These are phyloP conservation scores for Aspergillus indologenus DNA, from an alignment of 495 filamentous ascomycete species.

Conservation along the genomic window DNA sequence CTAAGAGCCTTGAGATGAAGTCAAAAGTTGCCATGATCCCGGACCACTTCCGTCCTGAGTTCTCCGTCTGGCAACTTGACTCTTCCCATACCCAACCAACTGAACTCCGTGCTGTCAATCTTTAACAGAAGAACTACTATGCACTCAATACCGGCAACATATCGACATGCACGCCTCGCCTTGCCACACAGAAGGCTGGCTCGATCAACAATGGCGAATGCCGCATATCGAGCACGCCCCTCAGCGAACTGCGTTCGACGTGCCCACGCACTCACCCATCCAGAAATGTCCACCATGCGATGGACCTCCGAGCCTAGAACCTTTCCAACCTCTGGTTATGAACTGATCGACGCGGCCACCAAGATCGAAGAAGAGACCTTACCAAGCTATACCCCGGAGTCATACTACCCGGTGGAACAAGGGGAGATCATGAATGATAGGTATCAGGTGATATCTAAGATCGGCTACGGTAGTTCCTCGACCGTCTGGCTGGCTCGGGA, in stretches of 20 bases:
- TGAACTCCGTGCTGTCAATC: too few species aligned
- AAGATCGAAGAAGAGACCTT: constrained; percentile 40
- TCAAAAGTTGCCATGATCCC: too few species aligned
- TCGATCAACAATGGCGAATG: neutral
- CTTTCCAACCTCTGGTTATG: neutral
- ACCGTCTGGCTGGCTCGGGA: constrained; percentile 53
- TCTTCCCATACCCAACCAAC: too few species aligned
- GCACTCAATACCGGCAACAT: neutral
- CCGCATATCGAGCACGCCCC: neutral
- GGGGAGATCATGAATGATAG: constrained; percentile 37
- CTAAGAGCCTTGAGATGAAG: too few species aligned
- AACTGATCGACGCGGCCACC: neutral
- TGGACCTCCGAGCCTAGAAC: neutral
- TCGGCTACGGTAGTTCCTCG: constrained; percentile 44
- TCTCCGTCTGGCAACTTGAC: too few species aligned
- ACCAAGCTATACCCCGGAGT: constrained; percentile 34
- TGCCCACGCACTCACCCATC: neutral
- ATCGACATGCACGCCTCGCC: neutral
- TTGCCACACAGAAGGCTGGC: neutral
- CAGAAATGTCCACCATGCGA: neutral
- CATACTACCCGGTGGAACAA: constrained; percentile 42
- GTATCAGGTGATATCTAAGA: constrained; percentile 48
- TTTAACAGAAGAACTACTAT: neutral
- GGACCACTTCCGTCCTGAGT: too few species aligned
- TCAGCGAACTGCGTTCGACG: neutral